These are phyloP conservation scores for Penicillium tannophilum DNA, from an alignment of 495 filamentous ascomycete genomes.

Conservation along the genomic window DNA sequence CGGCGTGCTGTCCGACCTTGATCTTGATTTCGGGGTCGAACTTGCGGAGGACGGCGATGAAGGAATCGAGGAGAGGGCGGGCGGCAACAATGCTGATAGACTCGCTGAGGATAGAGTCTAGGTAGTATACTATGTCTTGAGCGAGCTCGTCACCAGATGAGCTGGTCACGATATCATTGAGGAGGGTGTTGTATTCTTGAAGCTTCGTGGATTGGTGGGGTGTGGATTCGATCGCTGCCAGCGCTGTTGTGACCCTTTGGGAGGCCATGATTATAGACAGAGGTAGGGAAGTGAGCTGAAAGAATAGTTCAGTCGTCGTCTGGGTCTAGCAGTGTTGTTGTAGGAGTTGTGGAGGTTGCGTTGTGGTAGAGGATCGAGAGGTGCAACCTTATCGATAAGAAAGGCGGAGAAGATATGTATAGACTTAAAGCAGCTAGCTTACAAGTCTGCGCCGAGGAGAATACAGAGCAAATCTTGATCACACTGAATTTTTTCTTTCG, in stretches of 20 bases:
- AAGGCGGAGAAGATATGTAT: slow-evolving; percentile 1
- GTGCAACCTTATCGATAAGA: slow-evolving; percentile 5
- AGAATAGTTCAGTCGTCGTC: background rate
- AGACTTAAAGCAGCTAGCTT: background rate
- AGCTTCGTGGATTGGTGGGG: slow-evolving; percentile 55
- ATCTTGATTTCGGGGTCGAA: slow-evolving; percentile 65
- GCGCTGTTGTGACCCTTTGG: slow-evolving; percentile 55
- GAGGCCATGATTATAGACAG: slow-evolving; percentile 53
- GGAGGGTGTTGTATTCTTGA: slow-evolving; percentile 65
- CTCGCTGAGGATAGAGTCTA: slow-evolving; percentile 67
- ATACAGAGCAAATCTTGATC: background rate
- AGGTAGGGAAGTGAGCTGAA: background rate
- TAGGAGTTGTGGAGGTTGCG: background rate
- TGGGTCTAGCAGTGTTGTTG: background rate
- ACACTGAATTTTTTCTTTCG: background rate
- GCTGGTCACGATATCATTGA: slow-evolving; percentile 61
- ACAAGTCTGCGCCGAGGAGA: background rate
- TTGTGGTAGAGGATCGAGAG: background rate
- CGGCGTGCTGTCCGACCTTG: slow-evolving; percentile 67
- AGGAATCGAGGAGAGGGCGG: slow-evolving; percentile 67
- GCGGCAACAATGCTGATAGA: slow-evolving; percentile 73
- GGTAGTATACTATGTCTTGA: slow-evolving; percentile 68
- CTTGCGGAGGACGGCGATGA: slow-evolving; percentile 60
- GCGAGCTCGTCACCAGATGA: slow-evolving; percentile 57
- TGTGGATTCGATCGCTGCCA: slow-evolving; percentile 56